Percentiles rank a stretch among this genome's conserved stretches.
Evolutionary conservation across 768 basidiomycete genomes (phyloP).

Genomic region (Leccinellum luteum): DNA sequence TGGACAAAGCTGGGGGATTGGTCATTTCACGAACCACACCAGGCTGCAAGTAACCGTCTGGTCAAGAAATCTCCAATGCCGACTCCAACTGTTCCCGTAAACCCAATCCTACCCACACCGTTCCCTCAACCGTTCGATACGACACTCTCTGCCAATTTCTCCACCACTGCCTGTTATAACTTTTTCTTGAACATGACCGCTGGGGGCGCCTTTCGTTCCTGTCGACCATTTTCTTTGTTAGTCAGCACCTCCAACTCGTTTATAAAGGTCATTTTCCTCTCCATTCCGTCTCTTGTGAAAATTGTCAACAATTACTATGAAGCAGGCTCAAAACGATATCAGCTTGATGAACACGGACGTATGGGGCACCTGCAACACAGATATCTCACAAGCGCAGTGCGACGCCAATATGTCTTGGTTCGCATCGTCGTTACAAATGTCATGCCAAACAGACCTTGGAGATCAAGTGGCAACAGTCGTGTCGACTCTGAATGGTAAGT

Average conservation of each 20-base stretch:
- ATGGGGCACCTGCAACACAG: conserved; percentile 81
- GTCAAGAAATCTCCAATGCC: conserved; percentile 19
- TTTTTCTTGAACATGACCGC: conserved; percentile 80
- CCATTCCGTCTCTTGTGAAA: neutral
- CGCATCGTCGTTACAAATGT: conserved; percentile 42
- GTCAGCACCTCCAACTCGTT: conserved; percentile 53
- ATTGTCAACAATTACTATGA: conserved; percentile 1
- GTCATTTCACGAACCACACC: conserved; percentile 44
- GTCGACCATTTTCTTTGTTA: conserved; percentile 73
- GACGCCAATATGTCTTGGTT: conserved; percentile 67
- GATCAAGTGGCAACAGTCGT: conserved; percentile 50
- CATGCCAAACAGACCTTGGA: conserved; percentile 57
- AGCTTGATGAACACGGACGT: conserved; percentile 63
- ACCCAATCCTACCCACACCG: conserved; percentile 61
- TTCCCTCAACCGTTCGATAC: conserved; percentile 77
- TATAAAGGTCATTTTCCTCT: conserved; percentile 42
- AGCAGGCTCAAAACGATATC: conserved; percentile 64
- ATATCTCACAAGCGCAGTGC: conserved; percentile 47
- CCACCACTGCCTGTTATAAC: conserved; percentile 56
- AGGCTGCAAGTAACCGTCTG: conserved; percentile 5
- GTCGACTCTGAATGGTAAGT: conserved; percentile 54
- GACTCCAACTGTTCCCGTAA: conserved; percentile 26
- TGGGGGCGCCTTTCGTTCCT: conserved; percentile 58
- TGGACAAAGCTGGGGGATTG: conserved; percentile 34
- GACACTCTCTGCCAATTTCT: conserved; percentile 62